These are phyloP conservation scores for Malassezia sp. DNA, from an alignment of 1,284 basidiomycete species.

Conservation along the genomic window DNA sequence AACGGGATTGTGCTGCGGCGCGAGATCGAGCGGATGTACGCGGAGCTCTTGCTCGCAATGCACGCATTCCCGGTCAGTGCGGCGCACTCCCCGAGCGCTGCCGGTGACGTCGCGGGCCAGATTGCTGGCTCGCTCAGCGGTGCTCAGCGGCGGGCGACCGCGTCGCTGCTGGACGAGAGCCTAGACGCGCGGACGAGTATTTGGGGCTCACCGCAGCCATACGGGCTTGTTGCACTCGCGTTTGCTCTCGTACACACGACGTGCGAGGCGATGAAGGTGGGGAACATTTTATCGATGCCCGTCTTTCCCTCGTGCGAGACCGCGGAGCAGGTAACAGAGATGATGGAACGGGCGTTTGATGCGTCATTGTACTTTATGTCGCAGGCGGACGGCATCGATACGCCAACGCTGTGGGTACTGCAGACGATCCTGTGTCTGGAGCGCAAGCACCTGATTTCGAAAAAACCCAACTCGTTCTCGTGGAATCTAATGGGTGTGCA, in stretches of 20 bases:
- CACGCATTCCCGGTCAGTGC: too few relatives aligned
- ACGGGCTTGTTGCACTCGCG: neutral
- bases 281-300: neutral
- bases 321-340: neutral
- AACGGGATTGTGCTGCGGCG: too few relatives aligned
- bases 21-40: too few relatives aligned
- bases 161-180: too few relatives aligned
- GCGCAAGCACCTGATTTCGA: neutral
- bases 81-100: too few relatives aligned
- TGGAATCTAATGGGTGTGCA: neutral
- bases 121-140: too few relatives aligned
- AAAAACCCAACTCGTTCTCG: neutral
- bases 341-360: neutral
- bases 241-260: neutral
- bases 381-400: neutral
- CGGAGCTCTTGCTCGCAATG: too few relatives aligned
- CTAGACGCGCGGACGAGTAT: too few relatives aligned
- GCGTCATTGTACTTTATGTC: neutral
- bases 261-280: neutral
- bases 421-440: conserved; percentile 1
- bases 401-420: conserved; percentile 2
- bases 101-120: too few relatives aligned
- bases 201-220: neutral
- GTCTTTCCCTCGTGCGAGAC: neutral
- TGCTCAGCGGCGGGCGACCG: too few relatives aligned